A percentile compares a stretch with the other conserved stretches of the same genome.
Evolutionary conservation across 2,329 filamentous ascomycete genomes (phyloP).

Genomic region (Thielaviopsis musarum): DNA sequence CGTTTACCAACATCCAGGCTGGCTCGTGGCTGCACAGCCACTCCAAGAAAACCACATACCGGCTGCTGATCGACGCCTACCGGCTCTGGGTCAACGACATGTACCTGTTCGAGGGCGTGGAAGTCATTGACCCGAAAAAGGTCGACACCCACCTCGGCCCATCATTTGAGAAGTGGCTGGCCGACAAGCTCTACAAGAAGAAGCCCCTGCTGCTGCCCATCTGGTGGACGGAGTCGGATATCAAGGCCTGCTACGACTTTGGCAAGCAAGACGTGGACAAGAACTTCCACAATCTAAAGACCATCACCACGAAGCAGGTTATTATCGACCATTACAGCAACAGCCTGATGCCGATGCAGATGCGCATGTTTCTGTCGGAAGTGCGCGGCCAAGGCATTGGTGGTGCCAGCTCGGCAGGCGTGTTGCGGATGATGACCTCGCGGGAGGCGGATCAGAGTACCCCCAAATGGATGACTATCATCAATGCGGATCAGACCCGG

Average conservation of each 20-base stretch:
- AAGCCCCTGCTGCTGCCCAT: neutral
- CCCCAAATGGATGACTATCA: neutral
- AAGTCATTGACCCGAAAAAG: neutral
- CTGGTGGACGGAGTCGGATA: neutral
- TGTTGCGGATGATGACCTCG: neutral
- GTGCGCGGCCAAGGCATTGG: neutral
- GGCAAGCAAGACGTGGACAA: neutral
- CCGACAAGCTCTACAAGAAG: neutral
- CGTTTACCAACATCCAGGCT: neutral
- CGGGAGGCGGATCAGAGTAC: neutral
- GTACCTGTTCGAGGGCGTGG: neutral
- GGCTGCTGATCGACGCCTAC: neutral
- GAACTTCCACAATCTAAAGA: neutral
- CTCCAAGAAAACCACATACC: neutral
- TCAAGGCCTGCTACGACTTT: neutral
- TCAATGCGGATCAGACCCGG: neutral
- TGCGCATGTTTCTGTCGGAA: neutral
- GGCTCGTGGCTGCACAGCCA: neutral
- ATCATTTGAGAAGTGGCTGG: neutral
- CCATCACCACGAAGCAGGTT: neutral
- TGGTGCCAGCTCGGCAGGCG: too few relatives aligned
- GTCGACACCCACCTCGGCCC: neutral
- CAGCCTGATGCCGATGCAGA: neutral
- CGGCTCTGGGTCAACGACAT: neutral
- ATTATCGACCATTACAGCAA: neutral